These are phyloP conservation scores for Akebia trifoliata DNA, from an alignment of 164 flowering plant species.

Conservation along the genomic window DNA sequence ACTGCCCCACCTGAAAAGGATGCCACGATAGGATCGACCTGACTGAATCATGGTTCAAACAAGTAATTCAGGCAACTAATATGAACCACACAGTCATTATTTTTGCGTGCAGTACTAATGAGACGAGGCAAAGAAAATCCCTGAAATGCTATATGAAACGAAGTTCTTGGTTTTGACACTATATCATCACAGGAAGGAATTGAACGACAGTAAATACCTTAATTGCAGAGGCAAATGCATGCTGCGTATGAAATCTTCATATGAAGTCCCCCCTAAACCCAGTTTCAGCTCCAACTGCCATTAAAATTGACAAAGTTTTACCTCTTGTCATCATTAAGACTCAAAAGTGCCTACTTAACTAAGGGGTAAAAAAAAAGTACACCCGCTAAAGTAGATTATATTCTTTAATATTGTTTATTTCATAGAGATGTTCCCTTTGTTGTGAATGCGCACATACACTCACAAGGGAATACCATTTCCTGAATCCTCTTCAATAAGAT, in stretches of 20 bases:
- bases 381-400: too few species aligned
- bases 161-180: neutral
- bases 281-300: slow-evolving; percentile 86
- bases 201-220: slow-evolving; percentile 37
- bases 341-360: neutral
- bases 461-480: too few species aligned
- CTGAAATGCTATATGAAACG: neutral
- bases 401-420: too few species aligned
- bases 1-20: slow-evolving; percentile 96
- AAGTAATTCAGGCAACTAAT: slow-evolving; percentile 5
- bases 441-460: too few species aligned
- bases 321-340: neutral
- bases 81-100: neutral
- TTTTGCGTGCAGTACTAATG: neutral
- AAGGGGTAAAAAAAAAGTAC: neutral
- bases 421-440: too few species aligned
- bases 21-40: slow-evolving; percentile 96
- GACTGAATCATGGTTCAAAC: slow-evolving; percentile 43
- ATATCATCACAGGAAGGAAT: neutral
- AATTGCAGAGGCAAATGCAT: slow-evolving; percentile 87
- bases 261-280: slow-evolving; percentile 88
- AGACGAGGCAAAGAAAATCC: neutral
- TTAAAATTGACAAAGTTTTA: slow-evolving; percentile 6
- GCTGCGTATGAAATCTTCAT: slow-evolving; percentile 74
- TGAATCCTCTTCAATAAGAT: too few species aligned